phyloP scores from a whole-genome alignment of 176 grass and related monocot genomes.

The Juncus effusus region DNA sequence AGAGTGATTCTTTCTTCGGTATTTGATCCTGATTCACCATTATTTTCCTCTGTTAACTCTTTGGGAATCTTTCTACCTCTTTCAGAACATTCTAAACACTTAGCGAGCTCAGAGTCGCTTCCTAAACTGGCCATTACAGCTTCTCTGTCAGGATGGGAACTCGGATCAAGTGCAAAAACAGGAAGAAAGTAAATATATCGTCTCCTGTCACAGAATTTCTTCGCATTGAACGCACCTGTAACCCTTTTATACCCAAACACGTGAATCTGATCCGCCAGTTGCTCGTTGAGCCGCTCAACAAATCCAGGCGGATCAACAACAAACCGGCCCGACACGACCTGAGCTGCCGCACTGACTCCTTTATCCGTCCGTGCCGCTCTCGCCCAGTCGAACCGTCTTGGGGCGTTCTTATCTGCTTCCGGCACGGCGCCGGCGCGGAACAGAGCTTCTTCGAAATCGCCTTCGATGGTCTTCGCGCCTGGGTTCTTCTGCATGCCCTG shows the following conservation, averaged over 20 bases:
- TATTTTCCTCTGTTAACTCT: slow-evolving; percentile 48
- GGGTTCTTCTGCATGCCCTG: slow-evolving; percentile 99
- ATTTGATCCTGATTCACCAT: slow-evolving; percentile 23
- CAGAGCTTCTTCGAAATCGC: slow-evolving; percentile 91
- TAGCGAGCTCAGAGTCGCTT: slow-evolving; percentile 59
- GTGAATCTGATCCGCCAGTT: slow-evolving; percentile 67
- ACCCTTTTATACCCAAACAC: slow-evolving; percentile 74
- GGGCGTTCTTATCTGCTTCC: slow-evolving; percentile 47
- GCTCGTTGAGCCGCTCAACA: slow-evolving; percentile 60
- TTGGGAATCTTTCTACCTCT: slow-evolving; percentile 79
- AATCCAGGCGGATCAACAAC: slow-evolving; percentile 70
- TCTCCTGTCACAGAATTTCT: slow-evolving; percentile 85
- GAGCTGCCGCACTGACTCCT: slow-evolving; percentile 78
- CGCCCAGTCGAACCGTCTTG: slow-evolving; percentile 73
- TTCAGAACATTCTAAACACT: slow-evolving; percentile 84
- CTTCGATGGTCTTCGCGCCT: slow-evolving; percentile 86
- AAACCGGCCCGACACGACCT: slow-evolving; percentile 91
- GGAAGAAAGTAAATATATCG: slow-evolving; percentile 86
- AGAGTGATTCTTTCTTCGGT: slow-evolving; percentile 1
- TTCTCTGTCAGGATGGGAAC: slow-evolving; percentile 70
- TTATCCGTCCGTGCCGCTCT: slow-evolving; percentile 90
- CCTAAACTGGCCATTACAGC: slow-evolving; percentile 72
- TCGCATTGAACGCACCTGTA: slow-evolving; percentile 77
- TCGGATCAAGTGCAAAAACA: slow-evolving; percentile 69
- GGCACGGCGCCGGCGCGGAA: slow-evolving; percentile 67